Percentiles rank a stretch among this genome's conserved stretches.
Evolutionary conservation across 768 basidiomycete genomes (phyloP).

Genomic region (Macrolepiota albuminosa): DNA sequence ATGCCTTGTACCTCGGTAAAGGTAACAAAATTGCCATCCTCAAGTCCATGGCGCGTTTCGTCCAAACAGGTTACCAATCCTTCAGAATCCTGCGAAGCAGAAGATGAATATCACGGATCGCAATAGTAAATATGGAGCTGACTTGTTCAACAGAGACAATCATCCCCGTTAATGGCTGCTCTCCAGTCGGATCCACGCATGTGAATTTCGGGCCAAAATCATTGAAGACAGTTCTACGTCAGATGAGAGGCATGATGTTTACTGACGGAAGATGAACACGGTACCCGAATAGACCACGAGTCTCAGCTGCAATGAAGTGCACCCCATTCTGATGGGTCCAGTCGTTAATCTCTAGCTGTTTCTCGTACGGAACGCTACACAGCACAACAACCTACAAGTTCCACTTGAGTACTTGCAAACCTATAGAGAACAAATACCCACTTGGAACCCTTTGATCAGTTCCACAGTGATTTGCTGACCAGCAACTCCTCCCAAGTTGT

Average conservation of each 20-base stretch:
- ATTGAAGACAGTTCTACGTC: slow-evolving; percentile 80
- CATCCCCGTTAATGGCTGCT: slow-evolving; percentile 91
- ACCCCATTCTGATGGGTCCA: slow-evolving; percentile 90
- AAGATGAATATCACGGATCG: not conserved
- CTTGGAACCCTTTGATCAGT: slow-evolving; percentile 85
- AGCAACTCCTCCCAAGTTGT: slow-evolving; percentile 70
- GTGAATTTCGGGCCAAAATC: slow-evolving; percentile 95
- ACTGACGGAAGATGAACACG: slow-evolving; percentile 12
- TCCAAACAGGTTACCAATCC: slow-evolving; percentile 96
- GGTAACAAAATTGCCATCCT: slow-evolving; percentile 97
- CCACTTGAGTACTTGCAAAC: not conserved
- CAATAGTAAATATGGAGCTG: slow-evolving; percentile 2
- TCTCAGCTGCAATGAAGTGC: slow-evolving; percentile 88
- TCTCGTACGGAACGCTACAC: slow-evolving; percentile 68
- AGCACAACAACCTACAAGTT: slow-evolving; percentile 79
- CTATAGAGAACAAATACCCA: slow-evolving; percentile 27
- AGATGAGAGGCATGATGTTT: not conserved
- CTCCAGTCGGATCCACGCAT: slow-evolving; percentile 97
- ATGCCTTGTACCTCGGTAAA: slow-evolving; percentile 96
- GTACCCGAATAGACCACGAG: slow-evolving; percentile 92
- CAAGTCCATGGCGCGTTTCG: slow-evolving; percentile 96
- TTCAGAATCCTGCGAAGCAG: slow-evolving; percentile 58
- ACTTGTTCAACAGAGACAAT: slow-evolving; percentile 92
- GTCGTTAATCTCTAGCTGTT: slow-evolving; percentile 93
- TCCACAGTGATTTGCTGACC: slow-evolving; percentile 80